These are phyloP conservation scores for Lepiota venenata DNA, from an alignment of 768 basidiomycete genomes.

Conservation along the genomic window DNA sequence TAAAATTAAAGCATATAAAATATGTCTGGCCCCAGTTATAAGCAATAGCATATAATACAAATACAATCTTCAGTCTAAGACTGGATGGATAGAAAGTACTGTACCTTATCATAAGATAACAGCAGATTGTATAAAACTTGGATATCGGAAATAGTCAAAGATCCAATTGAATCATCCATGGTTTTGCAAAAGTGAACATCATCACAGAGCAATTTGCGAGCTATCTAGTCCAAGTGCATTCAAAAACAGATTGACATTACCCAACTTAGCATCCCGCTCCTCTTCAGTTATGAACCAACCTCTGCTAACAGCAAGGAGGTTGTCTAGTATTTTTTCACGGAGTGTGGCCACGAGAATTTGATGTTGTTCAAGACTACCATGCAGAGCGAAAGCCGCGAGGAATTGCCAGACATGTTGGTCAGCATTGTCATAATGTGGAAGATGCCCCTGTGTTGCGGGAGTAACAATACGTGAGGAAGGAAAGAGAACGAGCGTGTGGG, in stretches of 20 bases:
- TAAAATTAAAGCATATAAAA: too few species aligned
- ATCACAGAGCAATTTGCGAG: constrained; percentile 66
- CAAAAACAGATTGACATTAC: constrained; percentile 91
- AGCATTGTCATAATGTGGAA: constrained; percentile 53
- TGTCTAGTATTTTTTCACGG: constrained; percentile 92
- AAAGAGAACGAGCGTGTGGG: constrained; percentile 79
- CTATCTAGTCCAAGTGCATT: constrained; percentile 69
- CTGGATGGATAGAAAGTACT: neutral
- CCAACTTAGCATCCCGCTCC: constrained; percentile 72
- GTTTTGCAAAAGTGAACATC: neutral
- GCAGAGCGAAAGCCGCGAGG: constrained; percentile 84
- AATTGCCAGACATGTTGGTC: constrained; percentile 97
- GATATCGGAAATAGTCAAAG: neutral
- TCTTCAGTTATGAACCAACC: constrained; percentile 72
- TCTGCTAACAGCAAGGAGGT: constrained; percentile 76
- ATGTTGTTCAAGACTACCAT: constrained; percentile 84
- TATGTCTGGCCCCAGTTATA: too few species aligned
- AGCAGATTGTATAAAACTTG: too few species aligned
- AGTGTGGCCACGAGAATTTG: constrained; percentile 80
- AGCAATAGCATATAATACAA: neutral
- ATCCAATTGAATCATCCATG: neutral
- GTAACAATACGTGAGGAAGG: constrained; percentile 75
- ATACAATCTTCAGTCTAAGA: too few species aligned
- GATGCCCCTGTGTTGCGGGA: constrained; percentile 26
- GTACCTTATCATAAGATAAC: neutral